Evolutionary conservation across 257 asterid genomes (phyloP).

Genomic region (Primulina huaijiensis): DNA sequence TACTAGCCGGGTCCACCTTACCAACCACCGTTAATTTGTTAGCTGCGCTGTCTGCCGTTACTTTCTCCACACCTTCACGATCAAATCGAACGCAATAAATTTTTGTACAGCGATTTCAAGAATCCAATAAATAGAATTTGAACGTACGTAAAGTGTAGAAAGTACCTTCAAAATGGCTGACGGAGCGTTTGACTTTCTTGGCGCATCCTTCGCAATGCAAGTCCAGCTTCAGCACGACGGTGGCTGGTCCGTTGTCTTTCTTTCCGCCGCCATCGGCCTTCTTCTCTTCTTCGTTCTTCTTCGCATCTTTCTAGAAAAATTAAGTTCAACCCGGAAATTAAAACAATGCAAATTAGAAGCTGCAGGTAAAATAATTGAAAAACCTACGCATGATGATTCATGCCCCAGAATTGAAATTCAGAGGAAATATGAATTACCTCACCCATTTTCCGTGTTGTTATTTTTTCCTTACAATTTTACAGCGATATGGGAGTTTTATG

Average conservation of each 20-base stretch:
- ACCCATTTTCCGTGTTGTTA: slow-evolving; percentile 40
- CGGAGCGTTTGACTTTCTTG: slow-evolving; percentile 70
- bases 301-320: slow-evolving; percentile 52
- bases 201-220: slow-evolving; percentile 97
- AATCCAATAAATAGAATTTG: too few relatives aligned
- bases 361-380: neutral
- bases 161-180: slow-evolving; percentile 56
- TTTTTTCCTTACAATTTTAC: neutral
- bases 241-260: slow-evolving; percentile 35
- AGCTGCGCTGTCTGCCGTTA: slow-evolving; percentile 56
- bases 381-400: neutral
- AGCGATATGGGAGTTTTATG: neutral
- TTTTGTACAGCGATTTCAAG: neutral
- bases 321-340: neutral
- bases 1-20: slow-evolving; percentile 69
- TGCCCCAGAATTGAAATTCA: neutral
- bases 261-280: slow-evolving; percentile 42
- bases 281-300: slow-evolving; percentile 44
- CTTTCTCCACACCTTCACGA: slow-evolving; percentile 72
- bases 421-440: slow-evolving; percentile 51
- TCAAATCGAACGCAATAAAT: slow-evolving; percentile 1
- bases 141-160: too few relatives aligned
- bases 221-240: slow-evolving; percentile 65
- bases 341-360: neutral
- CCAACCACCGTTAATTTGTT: slow-evolving; percentile 82